phyloP scores from a whole-genome alignment of 768 basidiomycete species.

The Suillus variegatus region DNA sequence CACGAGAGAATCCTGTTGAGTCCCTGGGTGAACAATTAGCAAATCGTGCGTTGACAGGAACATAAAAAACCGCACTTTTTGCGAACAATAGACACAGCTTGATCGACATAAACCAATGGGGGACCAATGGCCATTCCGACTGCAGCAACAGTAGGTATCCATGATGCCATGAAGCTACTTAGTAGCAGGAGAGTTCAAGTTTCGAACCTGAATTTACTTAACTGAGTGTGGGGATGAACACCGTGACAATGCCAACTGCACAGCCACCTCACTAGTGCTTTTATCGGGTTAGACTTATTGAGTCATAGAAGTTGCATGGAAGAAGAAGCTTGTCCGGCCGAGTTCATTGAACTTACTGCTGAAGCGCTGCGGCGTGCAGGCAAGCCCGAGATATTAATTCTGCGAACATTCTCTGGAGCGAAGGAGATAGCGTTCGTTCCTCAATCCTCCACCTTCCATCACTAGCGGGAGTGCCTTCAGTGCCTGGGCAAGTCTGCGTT shows the following conservation, averaged over 20 bases:
- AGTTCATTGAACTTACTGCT: conserved; percentile 4
- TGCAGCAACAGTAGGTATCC: conserved; percentile 71
- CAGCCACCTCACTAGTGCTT: not conserved
- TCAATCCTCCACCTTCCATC: not conserved
- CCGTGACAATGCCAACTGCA: not conserved
- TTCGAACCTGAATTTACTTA: not conserved
- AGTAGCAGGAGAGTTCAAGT: not conserved
- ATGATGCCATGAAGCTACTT: conserved; percentile 44
- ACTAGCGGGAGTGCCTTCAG: not conserved
- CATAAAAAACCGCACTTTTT: conserved; percentile 53
- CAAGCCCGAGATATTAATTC: not conserved
- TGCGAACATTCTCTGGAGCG: not conserved
- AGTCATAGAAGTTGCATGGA: not conserved
- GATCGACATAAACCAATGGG: conserved; percentile 83
- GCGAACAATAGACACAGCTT: conserved; percentile 76
- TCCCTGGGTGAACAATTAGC: conserved; percentile 48
- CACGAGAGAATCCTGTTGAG: conserved; percentile 82
- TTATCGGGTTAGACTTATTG: conserved; percentile 6
- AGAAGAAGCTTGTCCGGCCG: not conserved
- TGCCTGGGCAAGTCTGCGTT: not conserved
- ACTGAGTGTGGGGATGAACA: conserved; percentile 2
- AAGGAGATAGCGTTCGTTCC: not conserved
- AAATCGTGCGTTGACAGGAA: conserved; percentile 5
- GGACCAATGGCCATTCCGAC: conserved; percentile 85
- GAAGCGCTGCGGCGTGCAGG: conserved; percentile 1